phyloP scores from a whole-genome alignment of 306 rosid genomes.

The Malus sylvestris region DNA sequence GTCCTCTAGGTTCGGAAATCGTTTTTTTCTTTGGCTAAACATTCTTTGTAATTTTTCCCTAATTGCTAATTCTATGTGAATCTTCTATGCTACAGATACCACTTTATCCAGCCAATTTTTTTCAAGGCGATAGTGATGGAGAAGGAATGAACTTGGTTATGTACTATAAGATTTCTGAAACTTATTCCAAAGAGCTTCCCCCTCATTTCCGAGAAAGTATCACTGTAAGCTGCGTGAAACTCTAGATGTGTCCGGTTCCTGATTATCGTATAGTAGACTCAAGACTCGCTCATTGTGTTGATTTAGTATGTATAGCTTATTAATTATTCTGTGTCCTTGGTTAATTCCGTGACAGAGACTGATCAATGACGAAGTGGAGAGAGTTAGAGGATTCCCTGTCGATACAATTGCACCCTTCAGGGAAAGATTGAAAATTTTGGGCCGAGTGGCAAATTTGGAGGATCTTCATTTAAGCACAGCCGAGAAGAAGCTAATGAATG shows the following conservation, averaged over 20 bases:
- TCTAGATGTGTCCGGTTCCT: neutral
- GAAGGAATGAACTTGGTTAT: conserved; percentile 89
- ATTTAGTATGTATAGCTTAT: neutral
- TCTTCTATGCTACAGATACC: conserved; percentile 65
- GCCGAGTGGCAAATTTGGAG: conserved; percentile 71
- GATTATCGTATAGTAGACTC: neutral
- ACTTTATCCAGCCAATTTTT: conserved; percentile 65
- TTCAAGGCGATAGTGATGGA: conserved; percentile 89
- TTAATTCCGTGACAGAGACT: conserved; percentile 53
- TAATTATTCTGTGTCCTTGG: conserved; percentile 2
- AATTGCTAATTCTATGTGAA: neutral
- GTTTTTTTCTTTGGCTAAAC: neutral
- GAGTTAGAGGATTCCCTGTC: conserved; percentile 87
- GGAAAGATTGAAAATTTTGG: conserved; percentile 87
- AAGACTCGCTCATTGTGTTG: neutral
- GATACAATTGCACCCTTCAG: conserved; percentile 81
- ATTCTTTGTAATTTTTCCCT: neutral
- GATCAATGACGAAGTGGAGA: conserved; percentile 90
- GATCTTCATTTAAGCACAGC: conserved; percentile 67
- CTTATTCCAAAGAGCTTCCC: conserved; percentile 66
- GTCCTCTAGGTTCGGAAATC: neutral
- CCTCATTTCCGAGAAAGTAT: conserved; percentile 60
- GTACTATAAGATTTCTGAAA: conserved; percentile 83
- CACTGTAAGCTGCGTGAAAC: conserved; percentile 46
- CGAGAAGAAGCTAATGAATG: conserved; percentile 83